Percentiles rank a stretch among this genome's conserved stretches.
Evolutionary conservation across 1,284 basidiomycete species (phyloP).

Genomic region (Mycena citricolor): DNA sequence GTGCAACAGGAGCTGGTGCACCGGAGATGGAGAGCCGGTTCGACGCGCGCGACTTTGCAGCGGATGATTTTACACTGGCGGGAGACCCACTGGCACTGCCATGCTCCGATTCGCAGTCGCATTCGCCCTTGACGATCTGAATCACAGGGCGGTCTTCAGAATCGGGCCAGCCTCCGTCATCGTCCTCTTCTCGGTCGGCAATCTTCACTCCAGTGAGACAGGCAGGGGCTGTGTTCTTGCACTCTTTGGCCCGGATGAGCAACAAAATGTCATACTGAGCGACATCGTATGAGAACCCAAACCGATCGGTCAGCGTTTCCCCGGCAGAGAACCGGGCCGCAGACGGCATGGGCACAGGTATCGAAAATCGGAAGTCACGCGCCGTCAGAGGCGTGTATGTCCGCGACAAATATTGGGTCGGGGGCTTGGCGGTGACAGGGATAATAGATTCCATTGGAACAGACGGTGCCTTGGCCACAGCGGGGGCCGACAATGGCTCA

Average conservation of each 20-base stretch:
- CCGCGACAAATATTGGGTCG: conserved; percentile 75
- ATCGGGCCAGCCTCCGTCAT: conserved; percentile 72
- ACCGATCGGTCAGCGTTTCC: conserved; percentile 82
- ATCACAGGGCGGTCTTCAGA: conserved; percentile 47
- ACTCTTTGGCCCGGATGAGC: conserved; percentile 71
- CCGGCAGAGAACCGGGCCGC: conserved; percentile 57
- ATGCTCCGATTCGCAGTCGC: conserved; percentile 51
- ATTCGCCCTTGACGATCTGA: conserved; percentile 60
- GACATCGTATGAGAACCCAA: conserved; percentile 93
- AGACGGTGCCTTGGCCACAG: conserved; percentile 46
- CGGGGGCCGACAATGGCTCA: conserved; percentile 22
- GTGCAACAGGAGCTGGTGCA: conserved; percentile 28
- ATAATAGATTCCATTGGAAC: conserved; percentile 93
- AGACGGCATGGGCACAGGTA: conserved; percentile 57
- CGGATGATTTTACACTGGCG: conserved; percentile 47
- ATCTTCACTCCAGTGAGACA: conserved; percentile 86
- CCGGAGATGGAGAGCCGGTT: conserved; percentile 38
- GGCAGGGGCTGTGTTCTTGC: conserved; percentile 74
- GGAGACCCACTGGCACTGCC: conserved; percentile 2
- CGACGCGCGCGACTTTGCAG: conserved; percentile 46
- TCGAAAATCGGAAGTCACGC: conserved; percentile 65
- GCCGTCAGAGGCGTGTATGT: conserved; percentile 71
- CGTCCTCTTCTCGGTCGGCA: conserved; percentile 75
- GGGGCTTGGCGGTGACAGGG: conserved; percentile 81
- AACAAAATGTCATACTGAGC: conserved; percentile 80